Conservation (phyloP, 495 filamentous ascomycete species). For the Margaritispora aquatica region DNA sequence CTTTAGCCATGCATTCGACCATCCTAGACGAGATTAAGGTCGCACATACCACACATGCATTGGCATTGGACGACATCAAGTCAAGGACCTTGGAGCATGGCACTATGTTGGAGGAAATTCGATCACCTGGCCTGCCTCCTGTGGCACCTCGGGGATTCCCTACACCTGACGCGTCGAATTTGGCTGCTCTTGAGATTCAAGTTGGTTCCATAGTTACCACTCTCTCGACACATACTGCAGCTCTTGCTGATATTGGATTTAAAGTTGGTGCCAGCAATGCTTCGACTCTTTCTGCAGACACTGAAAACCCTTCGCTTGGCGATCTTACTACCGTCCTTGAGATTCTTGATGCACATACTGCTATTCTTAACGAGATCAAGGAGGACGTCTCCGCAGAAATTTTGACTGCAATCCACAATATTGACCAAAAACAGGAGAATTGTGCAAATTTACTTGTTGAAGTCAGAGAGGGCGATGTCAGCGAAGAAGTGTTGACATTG, state of each 20-base stretch:
- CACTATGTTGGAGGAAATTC: background rate
- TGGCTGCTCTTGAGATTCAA: constrained; percentile 1
- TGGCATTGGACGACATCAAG: constrained; percentile 14
- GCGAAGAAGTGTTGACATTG: constrained; percentile 23
- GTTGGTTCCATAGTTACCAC: constrained; percentile 2
- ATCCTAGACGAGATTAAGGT: constrained; percentile 14
- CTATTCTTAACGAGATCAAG: constrained; percentile 19
- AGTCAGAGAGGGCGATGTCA: constrained; percentile 22
- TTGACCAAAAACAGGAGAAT: constrained; percentile 9
- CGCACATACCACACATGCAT: constrained; percentile 12
- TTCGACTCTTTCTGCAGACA: constrained; percentile 1
- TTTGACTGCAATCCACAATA: constrained; percentile 16
- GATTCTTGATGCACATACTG: constrained; percentile 13
- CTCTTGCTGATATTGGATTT: constrained; percentile 1
- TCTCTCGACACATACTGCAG: constrained; percentile 2
- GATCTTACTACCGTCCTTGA: constrained; percentile 12
- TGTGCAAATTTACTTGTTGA: constrained; percentile 13
- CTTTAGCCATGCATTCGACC: background rate
- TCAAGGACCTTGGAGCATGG: background rate
- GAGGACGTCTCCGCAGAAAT: constrained; percentile 23
- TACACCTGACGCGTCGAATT: background rate
- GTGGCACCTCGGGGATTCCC: background rate
- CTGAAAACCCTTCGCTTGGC: background rate
- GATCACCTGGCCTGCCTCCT: background rate
- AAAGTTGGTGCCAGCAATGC: background rate